Evolutionary conservation across 306 rosid genomes (phyloP), one percentile per base, ranked within the genome.

Genomic region (Sesbania bispinosa): DNA sequence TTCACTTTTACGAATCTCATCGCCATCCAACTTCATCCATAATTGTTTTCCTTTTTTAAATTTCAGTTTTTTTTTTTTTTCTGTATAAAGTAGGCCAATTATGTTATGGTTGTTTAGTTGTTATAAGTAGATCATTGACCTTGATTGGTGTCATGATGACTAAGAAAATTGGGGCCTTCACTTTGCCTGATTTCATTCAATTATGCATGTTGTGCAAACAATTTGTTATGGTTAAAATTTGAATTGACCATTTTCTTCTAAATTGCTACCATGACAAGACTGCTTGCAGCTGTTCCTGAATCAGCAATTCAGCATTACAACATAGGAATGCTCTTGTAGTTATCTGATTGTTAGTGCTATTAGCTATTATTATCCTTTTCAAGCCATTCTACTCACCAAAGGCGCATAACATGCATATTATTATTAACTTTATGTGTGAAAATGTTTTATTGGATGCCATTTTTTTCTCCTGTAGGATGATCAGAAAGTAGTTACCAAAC

Each of bases 401-500:
- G 50, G 35, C 16, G 16, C 62, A 61, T 35, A 42, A 61, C 62
- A 14, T 59, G 59, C 64, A 45, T 38, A 3, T 51, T 73, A 6
- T 36, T 48, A 10, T 33, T 62, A 35, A 33, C 62, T 55, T 42
- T 14, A 9, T 74, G 21, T 30, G 14, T 47, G 38, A 62, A 35
- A 60, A 29, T 58, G 67, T 69, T 79, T 83, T 53, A 78, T 69
- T 32, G 38, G 29, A 71, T 62, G 69, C 30, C 7, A 8, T 35
- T 35, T 42, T 64, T 75, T 79, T 2, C 13, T 9, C 68, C 29
- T 82, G 80, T 62, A 95, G 99, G 96, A 88, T 60, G 99, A 95
- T 69, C 95, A 83, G 78, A 91, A 79, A 81, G 85, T 83, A 26
- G 99, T 95, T 58, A 85, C 54, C 69, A 95, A 95, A 77, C 90